phyloP scores from a whole-genome alignment of 352 stramenopile genomes.

The Phytophthora quininea region DNA sequence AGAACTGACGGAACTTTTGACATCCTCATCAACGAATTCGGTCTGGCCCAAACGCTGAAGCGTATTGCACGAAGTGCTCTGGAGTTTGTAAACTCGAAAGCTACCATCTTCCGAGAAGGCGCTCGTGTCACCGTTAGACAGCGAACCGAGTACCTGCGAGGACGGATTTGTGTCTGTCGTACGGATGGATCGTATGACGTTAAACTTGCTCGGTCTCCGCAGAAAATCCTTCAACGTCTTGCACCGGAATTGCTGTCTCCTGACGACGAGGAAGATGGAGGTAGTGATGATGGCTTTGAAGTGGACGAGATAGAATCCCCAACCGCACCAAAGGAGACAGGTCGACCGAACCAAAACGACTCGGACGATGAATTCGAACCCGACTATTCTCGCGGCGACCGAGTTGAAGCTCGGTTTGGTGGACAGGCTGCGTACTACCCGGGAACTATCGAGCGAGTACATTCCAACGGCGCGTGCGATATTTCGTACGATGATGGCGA shows the following conservation, averaged over 20 bases:
- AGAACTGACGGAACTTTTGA: slow-evolving; percentile 69
- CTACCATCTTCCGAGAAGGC: slow-evolving; percentile 41
- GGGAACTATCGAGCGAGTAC: slow-evolving; percentile 54
- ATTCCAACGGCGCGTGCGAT: slow-evolving; percentile 62
- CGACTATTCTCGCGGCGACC: slow-evolving; percentile 61
- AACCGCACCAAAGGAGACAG: slow-evolving; percentile 24
- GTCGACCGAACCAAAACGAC: slow-evolving; percentile 19
- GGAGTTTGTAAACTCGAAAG: slow-evolving; percentile 23
- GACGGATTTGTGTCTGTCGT: slow-evolving; percentile 40
- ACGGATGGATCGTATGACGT: slow-evolving; percentile 68
- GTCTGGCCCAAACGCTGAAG: slow-evolving; percentile 44
- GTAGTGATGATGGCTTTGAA: slow-evolving; percentile 28
- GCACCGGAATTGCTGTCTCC: slow-evolving; percentile 49
- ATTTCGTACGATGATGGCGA: slow-evolving; percentile 81
- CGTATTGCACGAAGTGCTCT: slow-evolving; percentile 42
- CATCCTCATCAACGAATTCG: slow-evolving; percentile 58
- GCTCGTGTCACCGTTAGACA: slow-evolving; percentile 60
- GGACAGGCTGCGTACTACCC: slow-evolving; percentile 57
- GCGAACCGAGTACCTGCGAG: slow-evolving; percentile 61
- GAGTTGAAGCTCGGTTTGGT: slow-evolving; percentile 69
- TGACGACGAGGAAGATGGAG: slow-evolving; percentile 43
- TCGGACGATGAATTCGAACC: slow-evolving; percentile 48
- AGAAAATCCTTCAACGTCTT: slow-evolving; percentile 44
- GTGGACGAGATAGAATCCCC: slow-evolving; percentile 11
- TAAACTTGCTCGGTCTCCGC: slow-evolving; percentile 24